A percentile compares a stretch with the other conserved stretches of the same genome.
Evolutionary conservation across 2,329 filamentous ascomycete species (phyloP).

Genomic region (Colletotrichum cereale): DNA sequence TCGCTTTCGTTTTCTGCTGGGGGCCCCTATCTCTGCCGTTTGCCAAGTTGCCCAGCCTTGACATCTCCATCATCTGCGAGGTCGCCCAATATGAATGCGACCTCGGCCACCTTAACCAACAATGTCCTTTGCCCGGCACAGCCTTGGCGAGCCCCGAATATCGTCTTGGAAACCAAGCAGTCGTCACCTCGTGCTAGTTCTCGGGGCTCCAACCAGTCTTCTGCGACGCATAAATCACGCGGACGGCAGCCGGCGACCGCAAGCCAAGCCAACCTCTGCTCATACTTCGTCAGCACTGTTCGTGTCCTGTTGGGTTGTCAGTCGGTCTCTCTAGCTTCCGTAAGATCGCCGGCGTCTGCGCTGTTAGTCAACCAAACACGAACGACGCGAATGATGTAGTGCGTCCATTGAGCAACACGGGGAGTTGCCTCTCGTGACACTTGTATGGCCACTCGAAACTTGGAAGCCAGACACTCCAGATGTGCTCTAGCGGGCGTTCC

Average conservation of each 20-base stretch:
- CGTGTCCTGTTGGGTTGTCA: neutral
- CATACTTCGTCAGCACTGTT: conserved; percentile 5
- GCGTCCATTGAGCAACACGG: neutral
- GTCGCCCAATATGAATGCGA: conserved; percentile 20
- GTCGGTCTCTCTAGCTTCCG: conserved; percentile 31
- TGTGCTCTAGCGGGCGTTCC: no score
- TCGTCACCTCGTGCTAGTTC: conserved; percentile 14
- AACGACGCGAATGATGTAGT: neutral
- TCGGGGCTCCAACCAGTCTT: conserved; percentile 3
- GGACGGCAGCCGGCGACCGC: neutral
- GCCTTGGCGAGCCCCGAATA: conserved; percentile 29
- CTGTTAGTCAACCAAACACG: neutral
- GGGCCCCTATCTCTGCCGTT: neutral
- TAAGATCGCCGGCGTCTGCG: neutral
- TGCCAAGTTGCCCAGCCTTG: conserved; percentile 34
- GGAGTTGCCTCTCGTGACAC: neutral
- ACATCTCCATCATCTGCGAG: conserved; percentile 18
- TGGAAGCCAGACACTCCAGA: neutral
- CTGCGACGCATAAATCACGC: conserved; percentile 28
- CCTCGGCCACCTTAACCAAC: conserved; percentile 13
- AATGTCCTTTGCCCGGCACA: neutral
- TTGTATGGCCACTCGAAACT: neutral
- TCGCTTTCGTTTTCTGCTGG: conserved; percentile 24
- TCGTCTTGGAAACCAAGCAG: conserved; percentile 30
- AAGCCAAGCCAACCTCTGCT: conserved; percentile 20